Conservation (phyloP, 768 basidiomycete genomes). For the Suillus hirtellus region DNA sequence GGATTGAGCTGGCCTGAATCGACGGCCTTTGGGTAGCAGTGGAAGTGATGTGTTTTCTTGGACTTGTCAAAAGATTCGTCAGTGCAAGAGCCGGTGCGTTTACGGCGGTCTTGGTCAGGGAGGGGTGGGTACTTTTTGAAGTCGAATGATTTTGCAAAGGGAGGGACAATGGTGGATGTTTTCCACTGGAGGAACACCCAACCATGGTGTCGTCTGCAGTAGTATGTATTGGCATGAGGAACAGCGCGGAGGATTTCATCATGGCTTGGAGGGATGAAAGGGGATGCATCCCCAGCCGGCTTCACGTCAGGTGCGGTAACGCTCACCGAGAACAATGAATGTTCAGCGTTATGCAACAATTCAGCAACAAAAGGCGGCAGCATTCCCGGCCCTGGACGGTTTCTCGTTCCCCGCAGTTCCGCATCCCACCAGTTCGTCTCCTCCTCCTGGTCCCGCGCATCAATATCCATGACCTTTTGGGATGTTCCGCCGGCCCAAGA, state of each 20-base stretch:
- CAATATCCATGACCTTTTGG: constrained; percentile 44
- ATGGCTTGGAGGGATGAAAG: constrained; percentile 45
- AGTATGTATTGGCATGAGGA: constrained; percentile 83
- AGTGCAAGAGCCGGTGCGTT: constrained; percentile 52
- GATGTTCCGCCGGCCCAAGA: constrained; percentile 27
- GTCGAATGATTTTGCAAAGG: constrained; percentile 57
- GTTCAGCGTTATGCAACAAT: constrained; percentile 68
- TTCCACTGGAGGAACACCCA: constrained; percentile 80
- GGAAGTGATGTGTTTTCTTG: constrained; percentile 82
- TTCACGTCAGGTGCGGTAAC: constrained; percentile 36
- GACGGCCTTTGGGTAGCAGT: constrained; percentile 68
- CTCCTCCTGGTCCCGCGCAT: constrained; percentile 59
- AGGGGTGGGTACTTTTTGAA: constrained; percentile 43
- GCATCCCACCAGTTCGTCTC: constrained; percentile 73
- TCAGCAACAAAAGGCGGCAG: constrained; percentile 69
- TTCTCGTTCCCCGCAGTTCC: constrained; percentile 40
- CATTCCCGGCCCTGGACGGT: constrained; percentile 70
- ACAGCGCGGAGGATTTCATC: constrained; percentile 68
- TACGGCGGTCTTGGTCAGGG: constrained; percentile 55
- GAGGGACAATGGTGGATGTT: constrained; percentile 59
- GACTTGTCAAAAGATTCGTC: constrained; percentile 44
- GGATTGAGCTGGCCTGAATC: constrained; percentile 68
- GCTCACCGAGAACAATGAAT: constrained; percentile 66
- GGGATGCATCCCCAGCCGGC: constrained; percentile 17
- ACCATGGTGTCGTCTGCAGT: constrained; percentile 78